These are phyloP conservation scores for Eimeria brunetti DNA, from an alignment of 169 alveolate species.

Conservation along the genomic window DNA sequence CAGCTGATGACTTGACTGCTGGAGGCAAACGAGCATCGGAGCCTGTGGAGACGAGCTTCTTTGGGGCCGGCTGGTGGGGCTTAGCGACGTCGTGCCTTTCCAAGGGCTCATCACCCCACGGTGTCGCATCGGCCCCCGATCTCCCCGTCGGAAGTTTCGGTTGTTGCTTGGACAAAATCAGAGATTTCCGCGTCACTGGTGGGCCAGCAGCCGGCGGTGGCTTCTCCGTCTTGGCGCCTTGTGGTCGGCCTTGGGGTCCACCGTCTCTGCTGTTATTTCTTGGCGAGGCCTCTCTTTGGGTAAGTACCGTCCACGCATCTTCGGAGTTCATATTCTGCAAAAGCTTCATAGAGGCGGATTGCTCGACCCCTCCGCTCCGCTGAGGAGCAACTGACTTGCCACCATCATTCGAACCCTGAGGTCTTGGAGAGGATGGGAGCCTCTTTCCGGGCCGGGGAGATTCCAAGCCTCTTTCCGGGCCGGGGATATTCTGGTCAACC, in stretches of 20 bases:
- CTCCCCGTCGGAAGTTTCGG: slow-evolving; percentile 50
- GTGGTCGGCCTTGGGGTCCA: background rate
- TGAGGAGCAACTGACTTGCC: background rate
- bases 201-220: slow-evolving; percentile 15
- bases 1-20: slow-evolving; percentile 4
- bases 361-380: slow-evolving; percentile 2
- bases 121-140: slow-evolving; percentile 13
- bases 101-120: slow-evolving; percentile 15
- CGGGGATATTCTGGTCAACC: background rate
- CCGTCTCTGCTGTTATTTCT: background rate
- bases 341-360: background rate
- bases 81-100: slow-evolving; percentile 12
- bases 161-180: slow-evolving; percentile 32
- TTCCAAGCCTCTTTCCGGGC: background rate
- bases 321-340: slow-evolving; percentile 7
- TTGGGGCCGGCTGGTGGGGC: background rate
- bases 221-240: background rate
- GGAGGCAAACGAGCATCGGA: slow-evolving; percentile 8
- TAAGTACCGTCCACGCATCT: slow-evolving; percentile 24
- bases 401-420: background rate
- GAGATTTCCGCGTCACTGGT: slow-evolving; percentile 33
- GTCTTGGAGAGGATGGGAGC: slow-evolving; percentile 28
- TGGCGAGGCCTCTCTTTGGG: background rate
- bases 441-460: background rate
- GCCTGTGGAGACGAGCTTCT: slow-evolving; percentile 27